Conservation (phyloP, 257 asterid genomes). For the Marsdenia floribunda region DNA sequence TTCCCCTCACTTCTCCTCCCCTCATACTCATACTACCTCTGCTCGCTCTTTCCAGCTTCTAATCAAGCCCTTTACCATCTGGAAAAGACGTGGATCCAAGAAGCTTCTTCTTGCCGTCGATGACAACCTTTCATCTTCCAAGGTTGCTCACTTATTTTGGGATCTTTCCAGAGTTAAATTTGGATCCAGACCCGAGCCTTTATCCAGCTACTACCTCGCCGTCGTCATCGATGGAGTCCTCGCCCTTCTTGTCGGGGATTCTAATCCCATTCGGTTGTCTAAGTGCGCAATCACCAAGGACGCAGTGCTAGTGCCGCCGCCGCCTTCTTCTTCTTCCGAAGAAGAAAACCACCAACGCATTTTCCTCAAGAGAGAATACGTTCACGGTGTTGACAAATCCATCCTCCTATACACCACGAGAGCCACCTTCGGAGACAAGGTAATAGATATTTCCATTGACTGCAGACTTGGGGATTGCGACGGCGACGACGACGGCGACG, state of each 20-base stretch:
- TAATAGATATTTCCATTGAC: conserved; percentile 35
- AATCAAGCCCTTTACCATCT: conserved; percentile 39
- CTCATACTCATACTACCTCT: neutral
- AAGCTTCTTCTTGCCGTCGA: conserved; percentile 22
- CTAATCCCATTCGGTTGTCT: conserved; percentile 17
- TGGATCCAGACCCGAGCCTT: conserved; percentile 54
- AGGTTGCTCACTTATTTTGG: conserved; percentile 31
- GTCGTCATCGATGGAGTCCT: conserved; percentile 30
- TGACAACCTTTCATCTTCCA: neutral
- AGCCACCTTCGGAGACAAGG: conserved; percentile 33
- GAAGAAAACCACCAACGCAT: conserved; percentile 9
- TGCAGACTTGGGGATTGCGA: conserved; percentile 18
- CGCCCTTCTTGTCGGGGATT: conserved; percentile 45
- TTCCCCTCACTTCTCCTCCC: conserved; percentile 10
- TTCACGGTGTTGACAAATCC: conserved; percentile 34
- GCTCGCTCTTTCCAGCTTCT: conserved; percentile 34
- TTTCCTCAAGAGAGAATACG: conserved; percentile 49
- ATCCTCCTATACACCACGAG: conserved; percentile 31
- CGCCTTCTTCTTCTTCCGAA: neutral
- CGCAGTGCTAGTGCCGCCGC: neutral
- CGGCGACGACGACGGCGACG: neutral
- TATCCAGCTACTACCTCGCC: conserved; percentile 44
- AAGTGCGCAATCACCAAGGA: neutral
- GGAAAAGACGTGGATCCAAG: conserved; percentile 43
- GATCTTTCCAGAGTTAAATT: conserved; percentile 50